Evolutionary conservation across 1,284 basidiomycete species (phyloP), one percentile per base, ranked within the genome.

Genomic region (Pseudozyma pruni): DNA sequence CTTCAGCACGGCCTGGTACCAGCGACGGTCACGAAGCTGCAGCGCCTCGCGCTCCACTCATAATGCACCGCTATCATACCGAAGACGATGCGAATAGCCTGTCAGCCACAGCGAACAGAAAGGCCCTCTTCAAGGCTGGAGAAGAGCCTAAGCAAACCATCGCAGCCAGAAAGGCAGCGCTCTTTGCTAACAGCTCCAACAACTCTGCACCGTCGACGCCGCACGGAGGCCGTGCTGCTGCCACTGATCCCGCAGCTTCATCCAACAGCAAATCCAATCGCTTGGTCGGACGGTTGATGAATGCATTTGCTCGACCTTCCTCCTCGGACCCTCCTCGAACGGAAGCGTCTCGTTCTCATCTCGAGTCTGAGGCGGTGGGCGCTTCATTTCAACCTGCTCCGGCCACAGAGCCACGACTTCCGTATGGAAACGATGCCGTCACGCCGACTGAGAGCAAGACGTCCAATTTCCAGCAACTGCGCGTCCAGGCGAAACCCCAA

Each of bases 201-300:
- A 53, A 50, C 11, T 66, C 62, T 16, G 62, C 56, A 16, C 62
- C 62, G 5, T 19, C 55, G 9, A 59, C 62, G 8, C 51, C 62
- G 2, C 51, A 54, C 13, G 46, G 38, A 27, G 20, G 43, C 22
- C 53, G 60, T 7, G 35, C 25, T 25, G 31, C 31, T 5, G 34
- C 52, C 23, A 39, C 19, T 8, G 45, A 48, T 31, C 14, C 38
- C 11, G 17, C 35, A 1, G n/a, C n/a, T 2, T 32, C 50, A 6
- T 29, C 46, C 13, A 47, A 16, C 25, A 53, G 44, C 48, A 59
- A 63, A 42, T 40, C 60, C 4, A 39, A 66, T 27, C 55, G 62
- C 19, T 23, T 70, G n/a, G 67, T 70, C 0, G 67, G 60, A 13
- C 55, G 67, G 23, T 49, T 70, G 6, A 59, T 70, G 51, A 70